phyloP scores from a whole-genome alignment of 106 monocot species.

The Acorus calamus region DNA sequence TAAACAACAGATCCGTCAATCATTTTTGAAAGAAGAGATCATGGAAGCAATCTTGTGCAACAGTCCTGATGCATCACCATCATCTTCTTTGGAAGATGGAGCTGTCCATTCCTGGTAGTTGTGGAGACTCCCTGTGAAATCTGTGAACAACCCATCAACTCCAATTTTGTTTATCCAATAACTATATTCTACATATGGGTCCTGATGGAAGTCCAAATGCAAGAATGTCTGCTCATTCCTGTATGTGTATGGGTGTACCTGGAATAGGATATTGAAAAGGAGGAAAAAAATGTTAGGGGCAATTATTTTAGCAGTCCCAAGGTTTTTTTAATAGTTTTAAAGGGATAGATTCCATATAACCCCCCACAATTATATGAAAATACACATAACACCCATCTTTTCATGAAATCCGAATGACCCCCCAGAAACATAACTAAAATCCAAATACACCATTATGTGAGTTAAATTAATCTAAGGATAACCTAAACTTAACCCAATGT shows the following conservation, averaged over 20 bases:
- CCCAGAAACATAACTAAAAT: neutral
- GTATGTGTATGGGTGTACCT: slow-evolving; percentile 82
- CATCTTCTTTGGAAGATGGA: slow-evolving; percentile 6
- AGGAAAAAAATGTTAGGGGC: neutral
- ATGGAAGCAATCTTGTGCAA: slow-evolving; percentile 31
- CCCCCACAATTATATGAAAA: no score
- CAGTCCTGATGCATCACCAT: slow-evolving; percentile 15
- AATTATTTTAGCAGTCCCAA: no score
- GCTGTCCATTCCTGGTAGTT: slow-evolving; percentile 45
- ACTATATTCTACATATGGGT: slow-evolving; percentile 57
- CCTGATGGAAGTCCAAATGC: slow-evolving; percentile 66
- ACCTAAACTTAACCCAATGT: neutral
- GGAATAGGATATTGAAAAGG: neutral
- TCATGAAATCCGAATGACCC: neutral
- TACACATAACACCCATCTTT: no score
- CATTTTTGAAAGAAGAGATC: slow-evolving; percentile 14
- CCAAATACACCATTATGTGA: neutral
- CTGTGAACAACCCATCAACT: slow-evolving; percentile 72
- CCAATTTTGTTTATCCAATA: slow-evolving; percentile 64
- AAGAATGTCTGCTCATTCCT: slow-evolving; percentile 73
- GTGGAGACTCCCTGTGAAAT: slow-evolving; percentile 69
- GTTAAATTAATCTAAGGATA: neutral
- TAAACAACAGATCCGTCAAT: no score
- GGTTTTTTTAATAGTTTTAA: no score
- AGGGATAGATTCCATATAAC: no score